Evolutionary conservation across 768 basidiomycete genomes (phyloP).

Genomic region (Kwoniella dendrophila): DNA sequence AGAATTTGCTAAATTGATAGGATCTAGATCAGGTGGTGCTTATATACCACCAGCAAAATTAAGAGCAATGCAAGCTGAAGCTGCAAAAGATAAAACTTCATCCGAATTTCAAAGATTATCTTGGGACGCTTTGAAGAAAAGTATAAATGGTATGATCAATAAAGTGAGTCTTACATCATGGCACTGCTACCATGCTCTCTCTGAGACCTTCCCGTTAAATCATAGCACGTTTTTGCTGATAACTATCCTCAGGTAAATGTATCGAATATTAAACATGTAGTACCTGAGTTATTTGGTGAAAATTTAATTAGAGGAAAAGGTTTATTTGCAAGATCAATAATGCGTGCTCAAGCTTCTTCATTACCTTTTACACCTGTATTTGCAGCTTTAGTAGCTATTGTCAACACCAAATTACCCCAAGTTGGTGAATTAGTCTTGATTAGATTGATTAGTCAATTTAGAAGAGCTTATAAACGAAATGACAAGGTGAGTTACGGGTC

Average conservation of each 20-base stretch:
- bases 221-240: background rate
- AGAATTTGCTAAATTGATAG: conserved; percentile 84
- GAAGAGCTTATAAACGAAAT: conserved; percentile 91
- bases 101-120: conserved; percentile 90
- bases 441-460: conserved; percentile 90
- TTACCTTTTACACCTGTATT: conserved; percentile 98
- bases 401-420: conserved; percentile 96
- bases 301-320: conserved; percentile 93
- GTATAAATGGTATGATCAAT: conserved; percentile 98
- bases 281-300: conserved; percentile 88
- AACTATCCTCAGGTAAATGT: conserved; percentile 68
- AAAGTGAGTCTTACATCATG: no score
- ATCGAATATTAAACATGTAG: conserved; percentile 89
- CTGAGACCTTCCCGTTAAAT: no score
- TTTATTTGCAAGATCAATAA: conserved; percentile 87
- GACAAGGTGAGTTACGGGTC: conserved; percentile 75
- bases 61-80: conserved; percentile 83
- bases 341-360: conserved; percentile 97
- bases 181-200: no score
- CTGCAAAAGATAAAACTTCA: conserved; percentile 76
- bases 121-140: conserved; percentile 97
- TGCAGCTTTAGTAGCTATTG: conserved; percentile 86
- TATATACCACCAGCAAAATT: conserved; percentile 95
- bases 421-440: conserved; percentile 89
- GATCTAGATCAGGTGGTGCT: conserved; percentile 83